These are phyloP conservation scores for Naganishia sp. DNA, from an alignment of 1,284 basidiomycete genomes.

Conservation along the genomic window DNA sequence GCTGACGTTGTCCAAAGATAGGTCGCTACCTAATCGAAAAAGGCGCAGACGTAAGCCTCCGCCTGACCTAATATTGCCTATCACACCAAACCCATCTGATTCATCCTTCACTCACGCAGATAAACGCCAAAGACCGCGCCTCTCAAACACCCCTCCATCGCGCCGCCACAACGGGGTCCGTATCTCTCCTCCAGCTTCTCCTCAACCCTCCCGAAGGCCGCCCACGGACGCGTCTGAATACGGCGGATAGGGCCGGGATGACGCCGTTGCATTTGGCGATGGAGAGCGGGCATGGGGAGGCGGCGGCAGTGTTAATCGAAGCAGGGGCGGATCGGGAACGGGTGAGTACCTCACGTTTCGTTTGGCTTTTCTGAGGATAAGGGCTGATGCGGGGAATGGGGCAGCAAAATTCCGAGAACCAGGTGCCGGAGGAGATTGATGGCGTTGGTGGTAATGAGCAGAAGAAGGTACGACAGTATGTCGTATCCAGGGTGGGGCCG, in stretches of 20 bases:
- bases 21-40: constrained; percentile 77
- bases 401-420: constrained; percentile 76
- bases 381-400: background rate
- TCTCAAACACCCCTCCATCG: constrained; percentile 88
- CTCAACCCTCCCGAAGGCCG: constrained; percentile 71
- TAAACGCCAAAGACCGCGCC: constrained; percentile 87
- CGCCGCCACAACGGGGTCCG: constrained; percentile 89
- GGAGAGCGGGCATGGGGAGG: constrained; percentile 88
- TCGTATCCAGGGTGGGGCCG: constrained; percentile 55
- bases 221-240: constrained; percentile 80
- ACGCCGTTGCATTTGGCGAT: constrained; percentile 79
- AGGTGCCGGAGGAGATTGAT: constrained; percentile 77
- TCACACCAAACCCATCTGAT: background rate
- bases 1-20: constrained; percentile 61
- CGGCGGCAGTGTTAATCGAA: constrained; percentile 83
- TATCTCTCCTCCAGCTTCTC: constrained; percentile 77
- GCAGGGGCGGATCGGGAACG: constrained; percentile 86
- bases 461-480: constrained; percentile 70
- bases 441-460: constrained; percentile 88
- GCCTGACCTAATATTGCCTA: constrained; percentile 25
- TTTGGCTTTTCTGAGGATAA: too few relatives aligned
- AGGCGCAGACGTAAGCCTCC: constrained; percentile 73
- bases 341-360: constrained; percentile 57
- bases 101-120: constrained; percentile 57
- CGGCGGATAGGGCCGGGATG: constrained; percentile 77